phyloP scores from a whole-genome alignment of 2,329 filamentous ascomycete genomes.

The Aureobasidium pullulans region DNA sequence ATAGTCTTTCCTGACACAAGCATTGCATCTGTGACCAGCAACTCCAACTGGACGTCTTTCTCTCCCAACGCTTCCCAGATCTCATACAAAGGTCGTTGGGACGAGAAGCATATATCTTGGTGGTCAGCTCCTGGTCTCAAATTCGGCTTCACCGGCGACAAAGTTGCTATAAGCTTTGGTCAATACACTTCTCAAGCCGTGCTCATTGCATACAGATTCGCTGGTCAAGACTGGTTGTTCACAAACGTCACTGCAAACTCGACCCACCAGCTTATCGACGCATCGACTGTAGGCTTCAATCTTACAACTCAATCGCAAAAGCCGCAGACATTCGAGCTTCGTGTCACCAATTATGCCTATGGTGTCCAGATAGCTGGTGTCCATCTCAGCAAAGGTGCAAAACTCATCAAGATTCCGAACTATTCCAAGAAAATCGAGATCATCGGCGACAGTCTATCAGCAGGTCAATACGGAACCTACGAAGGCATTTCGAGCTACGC shows the following conservation, averaged over 20 bases:
- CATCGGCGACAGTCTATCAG: constrained; percentile 43
- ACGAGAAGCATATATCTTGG: constrained; percentile 52
- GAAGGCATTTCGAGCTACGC: constrained; percentile 52
- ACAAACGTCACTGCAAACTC: constrained; percentile 51
- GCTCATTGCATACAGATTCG: constrained; percentile 52
- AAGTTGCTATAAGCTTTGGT: constrained; percentile 49
- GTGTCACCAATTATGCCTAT: constrained; percentile 56
- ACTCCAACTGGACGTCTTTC: constrained; percentile 41
- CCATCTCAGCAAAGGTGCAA: constrained; percentile 39
- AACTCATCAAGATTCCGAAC: constrained; percentile 37
- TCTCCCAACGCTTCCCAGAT: constrained; percentile 46
- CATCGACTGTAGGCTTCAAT: constrained; percentile 39
- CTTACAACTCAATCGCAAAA: constrained; percentile 34
- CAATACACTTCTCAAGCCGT: constrained; percentile 42
- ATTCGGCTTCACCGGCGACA: constrained; percentile 48
- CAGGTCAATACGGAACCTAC: constrained; percentile 52
- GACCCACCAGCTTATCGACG: constrained; percentile 49
- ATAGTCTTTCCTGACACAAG: constrained; percentile 34
- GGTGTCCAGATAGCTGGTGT: constrained; percentile 51
- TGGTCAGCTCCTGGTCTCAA: constrained; percentile 45
- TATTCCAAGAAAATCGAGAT: constrained; percentile 35
- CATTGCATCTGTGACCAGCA: constrained; percentile 27
- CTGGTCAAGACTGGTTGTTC: constrained; percentile 53
- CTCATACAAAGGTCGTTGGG: constrained; percentile 57
- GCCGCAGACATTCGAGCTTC: constrained; percentile 48